phyloP scores from a whole-genome alignment of 1,284 basidiomycete species.

The Fistulina hepatica region DNA sequence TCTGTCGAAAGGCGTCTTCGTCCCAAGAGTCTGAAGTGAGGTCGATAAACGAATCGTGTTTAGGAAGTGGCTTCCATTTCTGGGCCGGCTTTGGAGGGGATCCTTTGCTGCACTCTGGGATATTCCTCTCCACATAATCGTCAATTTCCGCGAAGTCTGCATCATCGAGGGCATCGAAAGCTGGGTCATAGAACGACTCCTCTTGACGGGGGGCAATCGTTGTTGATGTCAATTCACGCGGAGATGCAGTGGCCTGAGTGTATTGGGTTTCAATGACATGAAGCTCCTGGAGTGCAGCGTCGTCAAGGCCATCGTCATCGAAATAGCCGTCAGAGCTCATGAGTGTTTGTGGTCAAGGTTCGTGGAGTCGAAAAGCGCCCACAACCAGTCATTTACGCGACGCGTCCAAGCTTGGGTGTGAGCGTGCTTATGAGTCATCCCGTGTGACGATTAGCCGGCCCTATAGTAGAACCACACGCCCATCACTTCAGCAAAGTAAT shows the following conservation, averaged over 20 bases:
- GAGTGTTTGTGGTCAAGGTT: too few relatives aligned
- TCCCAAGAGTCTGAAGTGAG: too few relatives aligned
- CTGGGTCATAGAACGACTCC: constrained; percentile 44
- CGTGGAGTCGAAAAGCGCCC: constrained; percentile 1
- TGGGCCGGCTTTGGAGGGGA: too few relatives aligned
- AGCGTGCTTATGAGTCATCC: too few relatives aligned
- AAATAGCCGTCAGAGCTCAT: constrained; percentile 67
- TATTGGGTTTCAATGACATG: constrained; percentile 58
- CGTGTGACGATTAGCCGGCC: too few relatives aligned
- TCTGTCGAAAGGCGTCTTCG: constrained; percentile 33
- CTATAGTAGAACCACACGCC: too few relatives aligned
- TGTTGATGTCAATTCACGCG: constrained; percentile 4
- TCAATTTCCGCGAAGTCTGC: constrained; percentile 43
- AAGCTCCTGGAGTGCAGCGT: constrained; percentile 45
- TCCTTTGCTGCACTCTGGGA: too few relatives aligned
- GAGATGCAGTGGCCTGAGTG: neutral
- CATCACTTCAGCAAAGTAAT: too few relatives aligned
- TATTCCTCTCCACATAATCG: too few relatives aligned
- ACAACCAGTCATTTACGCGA: constrained; percentile 3
- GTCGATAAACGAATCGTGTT: too few relatives aligned
- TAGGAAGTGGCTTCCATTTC: too few relatives aligned
- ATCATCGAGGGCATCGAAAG: constrained; percentile 42
- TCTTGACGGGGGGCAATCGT: constrained; percentile 22
- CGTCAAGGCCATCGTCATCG: constrained; percentile 42
- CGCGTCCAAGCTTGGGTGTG: constrained; percentile 3